Evolutionary conservation across 1,284 basidiomycete genomes (phyloP).

Genomic region (Neonothopanus nambi): DNA sequence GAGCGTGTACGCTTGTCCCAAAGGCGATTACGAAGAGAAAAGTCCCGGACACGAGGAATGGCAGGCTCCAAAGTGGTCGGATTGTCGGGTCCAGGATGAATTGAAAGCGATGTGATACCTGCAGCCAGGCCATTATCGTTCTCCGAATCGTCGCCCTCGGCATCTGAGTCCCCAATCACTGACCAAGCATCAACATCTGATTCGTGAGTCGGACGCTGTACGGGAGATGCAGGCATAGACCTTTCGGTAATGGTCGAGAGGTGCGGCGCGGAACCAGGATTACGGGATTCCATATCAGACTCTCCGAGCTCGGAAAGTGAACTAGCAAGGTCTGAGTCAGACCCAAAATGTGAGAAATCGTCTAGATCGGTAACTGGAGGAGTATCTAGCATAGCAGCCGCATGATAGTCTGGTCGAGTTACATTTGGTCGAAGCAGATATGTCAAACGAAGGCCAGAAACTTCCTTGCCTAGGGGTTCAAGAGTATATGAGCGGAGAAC

Average conservation of each 20-base stretch:
- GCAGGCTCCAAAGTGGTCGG: conserved; percentile 11
- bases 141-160: conserved; percentile 35
- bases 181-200: conserved; percentile 33
- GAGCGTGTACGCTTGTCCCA: conserved; percentile 26
- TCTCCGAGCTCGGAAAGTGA: conserved; percentile 35
- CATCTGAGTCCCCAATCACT: conserved; percentile 31
- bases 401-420: conserved; percentile 53
- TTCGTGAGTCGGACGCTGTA: conserved; percentile 11
- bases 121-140: conserved; percentile 30
- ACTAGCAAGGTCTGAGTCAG: conserved; percentile 50
- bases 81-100: conserved; percentile 13
- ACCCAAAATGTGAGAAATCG: conserved; percentile 49
- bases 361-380: conserved; percentile 73
- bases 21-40: background rate
- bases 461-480: conserved; percentile 60
- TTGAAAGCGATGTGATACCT: conserved; percentile 25
- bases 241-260: conserved; percentile 38
- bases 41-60: background rate
- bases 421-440: conserved; percentile 77
- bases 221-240: conserved; percentile 23
- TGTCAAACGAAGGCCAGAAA: conserved; percentile 61
- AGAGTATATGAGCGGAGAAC: conserved; percentile 3
- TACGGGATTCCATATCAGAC: conserved; percentile 41
- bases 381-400: conserved; percentile 52
- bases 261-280: conserved; percentile 17